Evolutionary conservation across 352 stramenopile genomes (phyloP).

Genomic region (Phytopythium delawarense): DNA sequence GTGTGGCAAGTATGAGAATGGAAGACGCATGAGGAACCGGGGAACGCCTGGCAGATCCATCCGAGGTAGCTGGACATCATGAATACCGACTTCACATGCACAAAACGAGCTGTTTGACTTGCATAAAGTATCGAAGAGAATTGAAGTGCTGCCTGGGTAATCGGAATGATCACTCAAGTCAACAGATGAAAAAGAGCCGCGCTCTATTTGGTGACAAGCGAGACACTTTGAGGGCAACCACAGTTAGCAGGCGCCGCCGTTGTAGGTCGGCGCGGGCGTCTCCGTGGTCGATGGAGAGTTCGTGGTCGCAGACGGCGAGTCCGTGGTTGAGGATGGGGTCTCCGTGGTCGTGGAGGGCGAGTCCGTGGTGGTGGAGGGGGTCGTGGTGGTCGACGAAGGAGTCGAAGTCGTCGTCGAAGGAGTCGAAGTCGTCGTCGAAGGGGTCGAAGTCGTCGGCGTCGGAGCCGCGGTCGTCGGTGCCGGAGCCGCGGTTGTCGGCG

Average conservation of each 20-base stretch:
- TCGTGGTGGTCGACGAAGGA: not conserved
- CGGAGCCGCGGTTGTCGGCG: slow-evolving; percentile 9
- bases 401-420: not conserved
- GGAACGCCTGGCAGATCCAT: not conserved
- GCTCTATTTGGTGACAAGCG: not conserved
- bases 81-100: too few species aligned
- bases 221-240: not conserved
- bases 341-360: not conserved
- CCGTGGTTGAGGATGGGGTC: not conserved
- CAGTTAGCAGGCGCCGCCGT: slow-evolving; percentile 4
- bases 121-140: not conserved
- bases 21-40: not conserved
- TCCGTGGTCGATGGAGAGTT: not conserved
- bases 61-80: too few species aligned
- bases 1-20: not conserved
- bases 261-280: slow-evolving; percentile 7
- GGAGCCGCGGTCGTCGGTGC: slow-evolving; percentile 8
- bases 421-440: not conserved
- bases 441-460: slow-evolving; percentile 2
- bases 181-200: not conserved
- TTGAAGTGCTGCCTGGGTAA: not conserved
- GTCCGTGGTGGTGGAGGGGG: not conserved
- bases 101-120: not conserved
- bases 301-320: not conserved
- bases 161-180: not conserved